Conservation (phyloP, 306 rosid species). For the Argentina anserina region DNA sequence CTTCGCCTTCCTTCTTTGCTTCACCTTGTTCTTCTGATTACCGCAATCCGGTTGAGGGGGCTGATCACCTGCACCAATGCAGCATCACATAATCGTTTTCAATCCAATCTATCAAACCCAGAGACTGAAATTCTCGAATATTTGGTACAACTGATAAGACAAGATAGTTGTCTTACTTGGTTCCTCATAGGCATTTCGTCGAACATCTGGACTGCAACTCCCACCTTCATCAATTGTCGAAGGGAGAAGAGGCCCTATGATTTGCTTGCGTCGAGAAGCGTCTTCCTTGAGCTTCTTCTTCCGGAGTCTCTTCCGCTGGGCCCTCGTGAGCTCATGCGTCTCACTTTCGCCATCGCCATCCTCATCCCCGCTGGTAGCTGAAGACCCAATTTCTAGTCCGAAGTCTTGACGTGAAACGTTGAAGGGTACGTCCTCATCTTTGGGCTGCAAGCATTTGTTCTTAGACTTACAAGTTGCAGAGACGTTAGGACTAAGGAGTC, state of each 20-base stretch:
- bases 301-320: constrained; percentile 67
- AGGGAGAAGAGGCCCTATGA: constrained; percentile 61
- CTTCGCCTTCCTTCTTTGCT: constrained; percentile 56
- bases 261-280: constrained; percentile 39
- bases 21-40: constrained; percentile 33
- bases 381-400: constrained; percentile 24
- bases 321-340: constrained; percentile 44
- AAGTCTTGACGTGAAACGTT: constrained; percentile 9
- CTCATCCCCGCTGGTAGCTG: constrained; percentile 30
- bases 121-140: too few species aligned
- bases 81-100: not conserved
- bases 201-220: constrained; percentile 23
- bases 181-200: constrained; percentile 24
- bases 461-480: not conserved
- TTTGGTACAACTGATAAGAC: not conserved
- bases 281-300: constrained; percentile 61
- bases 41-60: not conserved
- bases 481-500: not conserved
- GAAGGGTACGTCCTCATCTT: constrained; percentile 19
- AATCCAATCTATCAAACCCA: not conserved
- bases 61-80: constrained; percentile 32
- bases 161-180: constrained; percentile 3
- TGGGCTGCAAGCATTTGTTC: constrained; percentile 1
- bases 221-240: not conserved
- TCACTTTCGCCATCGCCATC: constrained; percentile 25